Evolutionary conservation across 345 rosid species (phyloP).

Genomic region (Tarenaya hassleriana): DNA sequence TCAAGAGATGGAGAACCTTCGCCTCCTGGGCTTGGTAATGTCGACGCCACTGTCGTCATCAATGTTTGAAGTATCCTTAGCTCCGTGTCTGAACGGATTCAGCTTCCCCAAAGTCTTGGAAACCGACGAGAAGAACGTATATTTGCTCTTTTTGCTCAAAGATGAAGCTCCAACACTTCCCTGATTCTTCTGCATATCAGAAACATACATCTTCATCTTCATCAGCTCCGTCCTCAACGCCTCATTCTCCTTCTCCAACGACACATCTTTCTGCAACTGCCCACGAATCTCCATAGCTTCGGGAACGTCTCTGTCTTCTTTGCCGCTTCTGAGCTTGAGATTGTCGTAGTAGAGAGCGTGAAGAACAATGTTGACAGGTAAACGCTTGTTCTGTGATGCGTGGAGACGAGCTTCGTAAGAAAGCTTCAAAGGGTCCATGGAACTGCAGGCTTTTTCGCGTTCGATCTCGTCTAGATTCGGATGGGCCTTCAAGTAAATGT

Average conservation of each 20-base stretch:
- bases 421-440: constrained; percentile 79
- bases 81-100: constrained; percentile 77
- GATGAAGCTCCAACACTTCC: constrained; percentile 29
- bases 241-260: constrained; percentile 77
- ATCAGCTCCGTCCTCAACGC: constrained; percentile 62
- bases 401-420: constrained; percentile 92
- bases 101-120: constrained; percentile 80
- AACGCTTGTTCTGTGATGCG: constrained; percentile 89
- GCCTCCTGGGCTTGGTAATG: constrained; percentile 74
- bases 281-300: constrained; percentile 45
- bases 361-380: constrained; percentile 80
- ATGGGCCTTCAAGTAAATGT: constrained; percentile 85
- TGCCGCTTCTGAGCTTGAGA: constrained; percentile 76
- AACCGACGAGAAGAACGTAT: constrained; percentile 69
- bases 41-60: constrained; percentile 51
- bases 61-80: constrained; percentile 76
- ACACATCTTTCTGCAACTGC: constrained; percentile 55
- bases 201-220: constrained; percentile 78
- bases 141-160: constrained; percentile 25
- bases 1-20: constrained; percentile 87
- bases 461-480: constrained; percentile 87
- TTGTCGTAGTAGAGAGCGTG: constrained; percentile 88
- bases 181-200: constrained; percentile 53
- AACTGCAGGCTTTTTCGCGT: constrained; percentile 81
- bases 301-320: constrained; percentile 20